These are phyloP conservation scores for Epichloe brachyelytri DNA, from an alignment of 2,329 filamentous ascomycete species.

Conservation along the genomic window DNA sequence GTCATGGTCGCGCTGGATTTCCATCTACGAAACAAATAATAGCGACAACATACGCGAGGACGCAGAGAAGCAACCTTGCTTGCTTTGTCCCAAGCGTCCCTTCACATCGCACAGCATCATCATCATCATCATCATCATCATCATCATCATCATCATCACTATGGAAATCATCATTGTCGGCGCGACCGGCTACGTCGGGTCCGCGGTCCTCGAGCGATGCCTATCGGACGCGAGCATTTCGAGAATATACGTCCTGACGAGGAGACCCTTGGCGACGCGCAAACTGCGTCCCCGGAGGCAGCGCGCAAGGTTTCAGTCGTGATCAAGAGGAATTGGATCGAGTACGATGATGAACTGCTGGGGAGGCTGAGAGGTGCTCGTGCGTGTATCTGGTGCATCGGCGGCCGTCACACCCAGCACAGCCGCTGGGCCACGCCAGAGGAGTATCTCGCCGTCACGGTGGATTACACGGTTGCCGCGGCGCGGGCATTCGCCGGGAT, in stretches of 20 bases:
- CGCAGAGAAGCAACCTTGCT: too few relatives aligned
- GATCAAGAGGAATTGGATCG: background rate
- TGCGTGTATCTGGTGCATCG: constrained; percentile 2
- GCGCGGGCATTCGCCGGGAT: background rate
- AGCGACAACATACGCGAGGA: too few relatives aligned
- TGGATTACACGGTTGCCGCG: constrained; percentile 1
- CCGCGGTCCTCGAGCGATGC: constrained; percentile 1
- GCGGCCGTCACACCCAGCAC: constrained; percentile 1
- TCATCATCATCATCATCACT: too few relatives aligned
- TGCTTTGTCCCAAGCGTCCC: too few relatives aligned
- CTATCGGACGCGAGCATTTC: background rate
- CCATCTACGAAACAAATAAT: too few relatives aligned
- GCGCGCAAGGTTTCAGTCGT: background rate
- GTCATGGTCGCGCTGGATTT: too few relatives aligned
- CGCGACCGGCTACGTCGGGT: constrained; percentile 4
- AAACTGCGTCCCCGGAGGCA: background rate
- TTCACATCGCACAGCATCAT: too few relatives aligned
- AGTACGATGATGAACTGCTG: background rate
- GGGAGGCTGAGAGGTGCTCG: background rate
- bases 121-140: too few relatives aligned
- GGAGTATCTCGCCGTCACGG: constrained; percentile 1
- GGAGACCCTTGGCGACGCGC: background rate
- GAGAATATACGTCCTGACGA: background rate
- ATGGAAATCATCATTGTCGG: constrained; percentile 1
- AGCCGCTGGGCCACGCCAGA: constrained; percentile 1